A percentile compares a stretch with the other conserved stretches of the same genome.
phyloP scores from a whole-genome alignment of 441 rosid species.

The Corymbia citriodora region DNA sequence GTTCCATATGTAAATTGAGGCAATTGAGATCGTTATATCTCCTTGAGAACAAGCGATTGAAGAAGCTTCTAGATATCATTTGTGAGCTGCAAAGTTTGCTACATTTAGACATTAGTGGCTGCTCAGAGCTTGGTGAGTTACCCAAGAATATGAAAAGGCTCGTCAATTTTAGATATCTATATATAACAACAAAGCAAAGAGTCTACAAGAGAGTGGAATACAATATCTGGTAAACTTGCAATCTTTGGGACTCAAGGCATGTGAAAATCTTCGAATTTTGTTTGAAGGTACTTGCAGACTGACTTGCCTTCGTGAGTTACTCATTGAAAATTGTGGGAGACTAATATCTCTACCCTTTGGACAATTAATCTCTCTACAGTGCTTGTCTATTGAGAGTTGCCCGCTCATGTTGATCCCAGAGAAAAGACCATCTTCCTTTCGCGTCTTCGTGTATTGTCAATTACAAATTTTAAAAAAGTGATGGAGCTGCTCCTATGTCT shows the following conservation, averaged over 20 bases:
- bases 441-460: not conserved
- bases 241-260: no score
- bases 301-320: not conserved
- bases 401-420: not conserved
- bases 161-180: no score
- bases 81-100: not conserved
- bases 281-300: not conserved
- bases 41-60: fast-evolving
- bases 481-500: not conserved
- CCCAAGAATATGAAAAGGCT: no score
- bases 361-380: not conserved
- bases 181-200: no score
- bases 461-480: not conserved
- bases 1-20: no score
- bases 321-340: not conserved
- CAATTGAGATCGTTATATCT: not conserved
- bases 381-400: not conserved
- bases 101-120: fast-evolving
- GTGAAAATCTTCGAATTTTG: not conserved
- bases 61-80: not conserved
- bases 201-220: no score
- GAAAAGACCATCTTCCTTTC: not conserved
- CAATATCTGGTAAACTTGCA: no score
- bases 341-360: not conserved
- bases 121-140: not conserved